Evolutionary conservation across 2,329 filamentous ascomycete species (phyloP).

Genomic region (Penicillium hesseltinei): DNA sequence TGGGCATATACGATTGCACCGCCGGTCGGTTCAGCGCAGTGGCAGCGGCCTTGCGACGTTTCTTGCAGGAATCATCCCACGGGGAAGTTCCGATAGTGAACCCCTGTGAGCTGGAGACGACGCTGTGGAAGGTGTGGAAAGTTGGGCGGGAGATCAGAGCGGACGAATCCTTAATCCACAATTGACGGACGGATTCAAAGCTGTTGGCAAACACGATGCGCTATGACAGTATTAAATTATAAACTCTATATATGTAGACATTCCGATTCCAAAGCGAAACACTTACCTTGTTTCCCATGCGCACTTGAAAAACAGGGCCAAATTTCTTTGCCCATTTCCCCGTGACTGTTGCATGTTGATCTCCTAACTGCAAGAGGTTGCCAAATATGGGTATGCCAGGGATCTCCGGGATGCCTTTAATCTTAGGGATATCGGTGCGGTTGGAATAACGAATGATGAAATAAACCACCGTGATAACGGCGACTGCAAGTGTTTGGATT

Average conservation of each 20-base stretch:
- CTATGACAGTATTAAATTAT: constrained; percentile 30
- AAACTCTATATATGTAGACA: not conserved
- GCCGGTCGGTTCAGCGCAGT: constrained; percentile 75
- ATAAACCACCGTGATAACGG: constrained; percentile 38
- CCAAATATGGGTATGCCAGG: constrained; percentile 63
- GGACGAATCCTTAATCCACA: constrained; percentile 79
- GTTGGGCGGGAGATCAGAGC: constrained; percentile 73
- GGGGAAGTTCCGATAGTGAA: constrained; percentile 82
- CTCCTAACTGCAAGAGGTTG: constrained; percentile 60
- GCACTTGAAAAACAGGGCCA: constrained; percentile 64
- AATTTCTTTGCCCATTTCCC: constrained; percentile 60
- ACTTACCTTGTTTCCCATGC: constrained; percentile 64
- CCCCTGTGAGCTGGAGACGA: constrained; percentile 72
- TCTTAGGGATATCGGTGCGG: constrained; percentile 58
- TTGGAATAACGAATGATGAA: constrained; percentile 45
- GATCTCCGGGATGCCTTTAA: constrained; percentile 61
- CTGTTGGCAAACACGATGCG: constrained; percentile 76
- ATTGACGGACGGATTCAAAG: constrained; percentile 67
- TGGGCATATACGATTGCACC: constrained; percentile 76
- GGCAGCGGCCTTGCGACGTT: constrained; percentile 72
- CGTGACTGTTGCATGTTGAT: constrained; percentile 55
- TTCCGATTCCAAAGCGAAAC: not conserved
- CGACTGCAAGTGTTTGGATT: constrained; percentile 33
- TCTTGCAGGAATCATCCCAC: constrained; percentile 79
- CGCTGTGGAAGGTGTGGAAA: constrained; percentile 77